phyloP scores from a whole-genome alignment of 345 rosid genomes.

The Salix exigua region DNA sequence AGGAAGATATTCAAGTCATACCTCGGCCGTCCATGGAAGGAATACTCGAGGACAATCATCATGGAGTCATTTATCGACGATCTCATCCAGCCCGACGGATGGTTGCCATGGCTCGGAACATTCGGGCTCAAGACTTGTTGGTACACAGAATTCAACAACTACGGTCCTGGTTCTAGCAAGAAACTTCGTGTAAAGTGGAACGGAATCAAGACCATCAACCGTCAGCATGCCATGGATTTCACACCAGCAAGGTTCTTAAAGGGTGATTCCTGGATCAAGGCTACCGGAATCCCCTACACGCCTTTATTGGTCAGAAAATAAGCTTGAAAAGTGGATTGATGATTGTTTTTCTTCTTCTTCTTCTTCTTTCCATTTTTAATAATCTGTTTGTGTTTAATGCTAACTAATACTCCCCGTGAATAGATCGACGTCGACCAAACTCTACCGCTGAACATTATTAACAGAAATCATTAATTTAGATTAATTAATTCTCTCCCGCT shows the following conservation, averaged over 20 bases:
- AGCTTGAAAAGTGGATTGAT: neutral
- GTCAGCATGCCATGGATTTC: conserved; percentile 26
- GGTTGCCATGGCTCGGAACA: conserved; percentile 53
- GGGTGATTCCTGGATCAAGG: conserved; percentile 51
- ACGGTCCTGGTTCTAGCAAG: conserved; percentile 58
- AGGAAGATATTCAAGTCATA: conserved; percentile 37
- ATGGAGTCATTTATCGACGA: conserved; percentile 63
- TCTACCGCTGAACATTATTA: neutral
- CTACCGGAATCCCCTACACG: conserved; percentile 44
- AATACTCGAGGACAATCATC: conserved; percentile 51
- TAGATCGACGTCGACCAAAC: neutral
- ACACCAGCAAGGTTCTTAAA: conserved; percentile 39
- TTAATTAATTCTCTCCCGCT: neutral
- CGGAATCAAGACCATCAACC: conserved; percentile 46
- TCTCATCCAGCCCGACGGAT: conserved; percentile 54
- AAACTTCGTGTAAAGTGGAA: conserved; percentile 52
- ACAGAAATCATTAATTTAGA: neutral
- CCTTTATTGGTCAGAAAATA: conserved; percentile 10
- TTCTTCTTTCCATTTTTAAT: neutral
- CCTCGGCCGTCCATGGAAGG: conserved; percentile 73
- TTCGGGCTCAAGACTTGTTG: conserved; percentile 53
- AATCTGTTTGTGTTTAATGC: neutral
- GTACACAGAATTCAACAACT: conserved; percentile 51
- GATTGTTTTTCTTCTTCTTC: neutral
- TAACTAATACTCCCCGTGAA: neutral